These are phyloP conservation scores for Primulina tabacum DNA, from an alignment of 257 asterid genomes.

Conservation along the genomic window DNA sequence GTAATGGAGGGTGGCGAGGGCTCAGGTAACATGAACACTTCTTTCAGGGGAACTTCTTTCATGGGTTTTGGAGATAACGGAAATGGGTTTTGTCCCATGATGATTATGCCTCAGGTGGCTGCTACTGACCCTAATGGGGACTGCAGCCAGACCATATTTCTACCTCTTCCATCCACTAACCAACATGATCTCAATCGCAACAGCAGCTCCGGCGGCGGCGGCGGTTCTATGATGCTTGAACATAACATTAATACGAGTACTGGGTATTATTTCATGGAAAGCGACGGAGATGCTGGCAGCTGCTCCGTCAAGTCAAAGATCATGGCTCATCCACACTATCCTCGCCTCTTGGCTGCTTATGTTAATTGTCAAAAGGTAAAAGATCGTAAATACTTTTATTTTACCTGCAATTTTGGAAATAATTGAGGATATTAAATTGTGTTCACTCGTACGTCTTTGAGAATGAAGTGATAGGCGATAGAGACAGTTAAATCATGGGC, in stretches of 20 bases:
- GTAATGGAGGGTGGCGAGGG: slow-evolving; percentile 50
- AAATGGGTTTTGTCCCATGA: slow-evolving; percentile 50
- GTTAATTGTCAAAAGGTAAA: slow-evolving; percentile 82
- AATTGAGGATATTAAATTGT: too few species aligned
- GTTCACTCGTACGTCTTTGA: neutral
- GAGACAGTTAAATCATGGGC: slow-evolving; percentile 10
- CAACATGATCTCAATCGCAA: slow-evolving; percentile 7
- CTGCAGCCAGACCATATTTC: slow-evolving; percentile 30
- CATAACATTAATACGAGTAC: slow-evolving; percentile 34
- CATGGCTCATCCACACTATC: slow-evolving; percentile 91
- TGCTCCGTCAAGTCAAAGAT: slow-evolving; percentile 66
- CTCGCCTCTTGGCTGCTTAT: slow-evolving; percentile 77
- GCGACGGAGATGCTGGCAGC: slow-evolving; percentile 21
- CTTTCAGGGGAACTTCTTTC: slow-evolving; percentile 36
- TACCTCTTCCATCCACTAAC: slow-evolving; percentile 30
- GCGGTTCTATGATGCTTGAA: slow-evolving; percentile 38
- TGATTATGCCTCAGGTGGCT: slow-evolving; percentile 48
- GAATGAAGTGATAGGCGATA: slow-evolving; percentile 7
- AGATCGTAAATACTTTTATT: too few species aligned
- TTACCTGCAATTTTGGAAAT: too few species aligned
- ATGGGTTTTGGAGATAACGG: slow-evolving; percentile 58
- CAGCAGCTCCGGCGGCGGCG: slow-evolving; percentile 20
- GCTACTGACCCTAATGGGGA: neutral
- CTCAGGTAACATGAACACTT: slow-evolving; percentile 18
- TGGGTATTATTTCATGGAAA: slow-evolving; percentile 67